These are phyloP conservation scores for Periconia macrospinosa DNA, from an alignment of 2,329 filamentous ascomycete species.

Conservation along the genomic window DNA sequence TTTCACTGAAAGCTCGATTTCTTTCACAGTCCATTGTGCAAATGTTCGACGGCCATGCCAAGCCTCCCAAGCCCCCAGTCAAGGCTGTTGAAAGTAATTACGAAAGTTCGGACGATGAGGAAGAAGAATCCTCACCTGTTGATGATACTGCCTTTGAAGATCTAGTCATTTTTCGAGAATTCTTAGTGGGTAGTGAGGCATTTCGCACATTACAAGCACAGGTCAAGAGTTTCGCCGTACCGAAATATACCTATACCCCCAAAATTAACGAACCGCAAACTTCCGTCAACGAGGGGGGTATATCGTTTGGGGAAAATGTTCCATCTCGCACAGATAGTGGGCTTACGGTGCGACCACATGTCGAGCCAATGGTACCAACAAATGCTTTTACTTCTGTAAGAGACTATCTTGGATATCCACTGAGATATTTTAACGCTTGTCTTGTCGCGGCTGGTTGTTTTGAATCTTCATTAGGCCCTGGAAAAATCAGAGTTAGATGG, in stretches of 20 bases:
- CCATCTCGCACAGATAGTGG: too few relatives aligned
- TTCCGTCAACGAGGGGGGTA: too few relatives aligned
- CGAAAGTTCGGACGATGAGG: constrained; percentile 10
- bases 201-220: constrained; percentile 10
- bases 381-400: background rate
- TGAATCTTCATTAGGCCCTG: constrained; percentile 6
- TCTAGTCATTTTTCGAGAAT: constrained; percentile 12
- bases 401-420: background rate
- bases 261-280: background rate
- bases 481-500: constrained; percentile 18
- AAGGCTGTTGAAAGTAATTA: background rate
- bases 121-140: constrained; percentile 7
- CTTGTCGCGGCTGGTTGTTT: constrained; percentile 3
- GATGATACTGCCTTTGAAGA: constrained; percentile 14
- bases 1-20: constrained; percentile 6
- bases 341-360: too few relatives aligned
- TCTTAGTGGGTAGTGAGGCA: constrained; percentile 14
- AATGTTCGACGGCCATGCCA: background rate
- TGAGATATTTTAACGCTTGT: background rate
- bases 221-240: constrained; percentile 11
- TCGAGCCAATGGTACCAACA: too few relatives aligned
- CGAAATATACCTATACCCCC: background rate
- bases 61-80: background rate
- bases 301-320: too few relatives aligned
- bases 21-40: constrained; percentile 11